These are phyloP conservation scores for Ambispora gerdemannii DNA, from an alignment of 192 early-diverging fungal species.

Conservation along the genomic window DNA sequence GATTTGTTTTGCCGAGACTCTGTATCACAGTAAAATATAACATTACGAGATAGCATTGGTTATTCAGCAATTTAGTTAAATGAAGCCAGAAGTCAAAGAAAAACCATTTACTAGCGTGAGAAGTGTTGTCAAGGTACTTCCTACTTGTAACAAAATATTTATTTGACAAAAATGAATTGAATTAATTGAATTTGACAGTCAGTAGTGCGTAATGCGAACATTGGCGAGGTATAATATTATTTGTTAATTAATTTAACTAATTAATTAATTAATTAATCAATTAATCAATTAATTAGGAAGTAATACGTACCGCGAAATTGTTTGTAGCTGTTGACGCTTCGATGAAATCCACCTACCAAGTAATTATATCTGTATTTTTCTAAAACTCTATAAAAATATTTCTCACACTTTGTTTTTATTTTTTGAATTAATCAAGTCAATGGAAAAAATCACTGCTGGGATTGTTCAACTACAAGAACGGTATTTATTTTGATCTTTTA, in stretches of 20 bases:
- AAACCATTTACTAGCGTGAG: neutral
- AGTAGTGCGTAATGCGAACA: neutral
- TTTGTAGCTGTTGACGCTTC: neutral
- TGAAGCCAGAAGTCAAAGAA: constrained; percentile 5
- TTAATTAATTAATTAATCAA: neutral
- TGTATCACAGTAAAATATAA: too few species aligned
- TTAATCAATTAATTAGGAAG: constrained; percentile 3
- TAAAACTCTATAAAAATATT: too few species aligned
- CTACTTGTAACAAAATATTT: too few species aligned
- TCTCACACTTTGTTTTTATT: neutral
- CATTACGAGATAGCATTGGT: too few species aligned
- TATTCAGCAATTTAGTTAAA: too few species aligned
- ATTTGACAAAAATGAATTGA: neutral
- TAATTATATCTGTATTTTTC: too few species aligned
- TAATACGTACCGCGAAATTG: constrained; percentile 3
- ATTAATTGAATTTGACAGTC: neutral
- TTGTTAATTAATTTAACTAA: too few species aligned
- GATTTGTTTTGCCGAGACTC: too few species aligned
- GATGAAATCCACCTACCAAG: constrained; percentile 6
- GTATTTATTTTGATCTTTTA: neutral
- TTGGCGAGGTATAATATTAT: neutral
- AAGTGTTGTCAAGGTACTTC: neutral
- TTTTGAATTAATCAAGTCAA: too few species aligned
- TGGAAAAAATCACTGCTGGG: constrained; percentile 1
- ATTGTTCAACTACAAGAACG: neutral